Base-by-base conservation (phyloP, 495 filamentous ascomycete species). In the Podospora comata region DNA sequence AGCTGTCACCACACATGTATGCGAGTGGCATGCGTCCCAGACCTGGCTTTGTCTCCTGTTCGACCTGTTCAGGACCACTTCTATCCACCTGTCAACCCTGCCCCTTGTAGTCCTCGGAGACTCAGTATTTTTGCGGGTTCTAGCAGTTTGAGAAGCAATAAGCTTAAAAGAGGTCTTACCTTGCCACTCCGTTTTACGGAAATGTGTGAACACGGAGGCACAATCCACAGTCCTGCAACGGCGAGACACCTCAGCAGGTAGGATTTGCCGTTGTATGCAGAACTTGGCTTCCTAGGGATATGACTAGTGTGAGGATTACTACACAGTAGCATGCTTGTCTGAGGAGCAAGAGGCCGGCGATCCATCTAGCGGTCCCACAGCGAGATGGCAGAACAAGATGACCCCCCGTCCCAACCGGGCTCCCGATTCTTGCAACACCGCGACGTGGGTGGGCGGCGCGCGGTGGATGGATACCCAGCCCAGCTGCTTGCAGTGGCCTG, bases 391-490 rank as follows among this genome's bases (percentile, higher is more conserved):
- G 55, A 58, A 58, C 19, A 58, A 58, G n/a, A 58, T 23, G 9
- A 7, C 55, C 55, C 55, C 55, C 55, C 4, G 55, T 58, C 18
- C 55, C 55, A 58, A 58, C 55, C 55, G 19, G 55, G n/a, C 23
- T 58, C 23, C 55, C 55, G 23, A 58, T 26, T 58, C 55, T 58
- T 58, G 13, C 18, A 2, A 58, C 55, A n/a, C 4, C 55, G 55
- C 55, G 55, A 58, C 55, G 55, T 58, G 55, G 55, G 55, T 5
- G 55, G n/a, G 55, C 55, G 55, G 55, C 55, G 55, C n/a, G 55
- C 23, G 23, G 23, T 23, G 23, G 23, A n/a, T 58, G 55, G 55
- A 58, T n/a, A 26, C 55, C 55, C 55, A 20, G 18, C 55, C 55
- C 55, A 20, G 18, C n/a, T 20, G 55, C 23, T 58, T 58, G 55